Evolutionary conservation across 208 protist species (phyloP).

Genomic region (Crithidia sp.): DNA sequence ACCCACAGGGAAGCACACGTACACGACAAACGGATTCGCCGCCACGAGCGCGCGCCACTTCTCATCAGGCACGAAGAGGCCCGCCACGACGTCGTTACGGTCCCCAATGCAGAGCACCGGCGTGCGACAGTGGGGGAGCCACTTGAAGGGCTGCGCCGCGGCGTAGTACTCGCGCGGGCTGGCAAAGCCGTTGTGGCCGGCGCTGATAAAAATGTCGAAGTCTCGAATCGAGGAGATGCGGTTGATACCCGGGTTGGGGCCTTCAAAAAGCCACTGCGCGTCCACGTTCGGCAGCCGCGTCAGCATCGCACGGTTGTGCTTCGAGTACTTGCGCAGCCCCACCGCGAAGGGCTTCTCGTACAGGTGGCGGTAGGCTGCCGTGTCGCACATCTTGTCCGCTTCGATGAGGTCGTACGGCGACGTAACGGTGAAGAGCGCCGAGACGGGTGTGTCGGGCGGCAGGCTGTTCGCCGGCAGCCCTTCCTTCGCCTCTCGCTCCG

Average conservation of each 20-base stretch:
- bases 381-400: slow-evolving; percentile 27
- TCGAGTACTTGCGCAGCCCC: slow-evolving; percentile 40
- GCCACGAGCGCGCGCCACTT: slow-evolving; percentile 37
- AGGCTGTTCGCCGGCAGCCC: slow-evolving; percentile 11
- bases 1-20: slow-evolving; percentile 53
- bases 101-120: slow-evolving; percentile 57
- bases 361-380: slow-evolving; percentile 18
- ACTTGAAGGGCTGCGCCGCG: slow-evolving; percentile 42
- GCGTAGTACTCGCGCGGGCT: slow-evolving; percentile 48
- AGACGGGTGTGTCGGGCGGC: slow-evolving; percentile 31
- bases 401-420: slow-evolving; percentile 55
- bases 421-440: slow-evolving; percentile 47
- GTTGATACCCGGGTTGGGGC: slow-evolving; percentile 22
- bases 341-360: slow-evolving; percentile 39
- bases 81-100: slow-evolving; percentile 59
- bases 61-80: slow-evolving; percentile 22
- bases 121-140: slow-evolving; percentile 32
- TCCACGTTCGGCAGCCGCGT: slow-evolving; percentile 42
- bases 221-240: slow-evolving; percentile 30
- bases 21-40: slow-evolving; percentile 35
- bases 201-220: slow-evolving; percentile 57
- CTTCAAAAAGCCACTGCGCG: slow-evolving; percentile 34
- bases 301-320: slow-evolving; percentile 53
- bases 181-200: slow-evolving; percentile 54
- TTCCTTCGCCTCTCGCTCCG: not conserved